Evolutionary conservation across 177 flowering plant genomes (phyloP).

Genomic region (Vitis hybrid): DNA sequence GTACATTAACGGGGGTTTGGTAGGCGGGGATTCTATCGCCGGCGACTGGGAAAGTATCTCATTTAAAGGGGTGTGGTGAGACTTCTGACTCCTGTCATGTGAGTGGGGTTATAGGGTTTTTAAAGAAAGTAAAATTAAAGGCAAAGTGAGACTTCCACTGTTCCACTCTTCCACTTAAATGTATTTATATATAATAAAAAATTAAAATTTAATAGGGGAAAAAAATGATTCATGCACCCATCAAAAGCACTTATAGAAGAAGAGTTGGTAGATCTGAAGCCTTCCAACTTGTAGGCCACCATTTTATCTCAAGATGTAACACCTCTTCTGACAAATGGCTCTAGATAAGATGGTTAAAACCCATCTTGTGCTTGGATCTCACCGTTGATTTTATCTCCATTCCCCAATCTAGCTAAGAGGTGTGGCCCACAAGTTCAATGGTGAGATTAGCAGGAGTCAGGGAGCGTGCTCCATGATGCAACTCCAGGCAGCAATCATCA

Average conservation of each 20-base stretch:
- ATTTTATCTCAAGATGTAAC: neutral
- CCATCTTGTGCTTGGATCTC: neutral
- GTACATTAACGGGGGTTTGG: neutral
- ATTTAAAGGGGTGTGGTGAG: conserved; percentile 34
- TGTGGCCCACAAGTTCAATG: neutral
- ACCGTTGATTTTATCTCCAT: neutral
- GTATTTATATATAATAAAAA: neutral
- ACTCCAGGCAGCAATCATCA: conserved; percentile 4
- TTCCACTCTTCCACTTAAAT: conserved; percentile 11
- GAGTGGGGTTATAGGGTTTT: conserved; percentile 47
- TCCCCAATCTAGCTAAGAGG: neutral
- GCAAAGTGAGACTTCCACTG: conserved; percentile 16
- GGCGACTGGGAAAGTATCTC: conserved; percentile 20
- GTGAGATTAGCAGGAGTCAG: neutral
- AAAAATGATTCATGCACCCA: conserved; percentile 20
- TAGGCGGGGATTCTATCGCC: conserved; percentile 16
- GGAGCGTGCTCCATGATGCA: neutral
- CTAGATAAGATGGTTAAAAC: neutral
- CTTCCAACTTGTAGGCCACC: conserved; percentile 8
- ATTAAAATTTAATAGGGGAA: neutral
- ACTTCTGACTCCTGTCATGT: conserved; percentile 69
- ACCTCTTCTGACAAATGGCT: neutral
- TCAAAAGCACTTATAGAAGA: conserved; percentile 22
- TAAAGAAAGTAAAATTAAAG: conserved; percentile 25
- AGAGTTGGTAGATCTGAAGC: conserved; percentile 28